Conservation (phyloP, 2,329 filamentous ascomycete genomes). For the Colletotrichum filicis region DNA sequence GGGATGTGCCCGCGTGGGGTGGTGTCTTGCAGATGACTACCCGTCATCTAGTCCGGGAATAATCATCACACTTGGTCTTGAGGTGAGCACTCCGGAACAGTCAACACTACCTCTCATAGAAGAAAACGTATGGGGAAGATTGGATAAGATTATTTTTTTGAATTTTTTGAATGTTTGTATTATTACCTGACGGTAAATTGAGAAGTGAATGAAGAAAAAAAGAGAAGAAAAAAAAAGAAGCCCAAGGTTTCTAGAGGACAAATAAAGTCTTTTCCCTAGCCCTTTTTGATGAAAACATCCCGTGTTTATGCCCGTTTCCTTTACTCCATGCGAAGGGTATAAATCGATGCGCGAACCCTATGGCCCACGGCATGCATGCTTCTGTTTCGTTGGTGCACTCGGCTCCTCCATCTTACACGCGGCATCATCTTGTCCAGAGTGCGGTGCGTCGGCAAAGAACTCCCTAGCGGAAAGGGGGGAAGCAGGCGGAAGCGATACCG, state of each 20-base stretch:
- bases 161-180: conserved; percentile 10
- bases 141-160: not conserved
- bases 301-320: conserved; percentile 29
- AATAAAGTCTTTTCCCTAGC: not conserved
- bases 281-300: not conserved
- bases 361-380: conserved; percentile 15
- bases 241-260: conserved; percentile 12
- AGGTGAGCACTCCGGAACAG: not conserved
- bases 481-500: not conserved
- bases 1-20: conserved; percentile 8
- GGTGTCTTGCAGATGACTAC: conserved; percentile 11
- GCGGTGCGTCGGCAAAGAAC: not conserved
- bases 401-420: conserved; percentile 24
- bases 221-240: not conserved
- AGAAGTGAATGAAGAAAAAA: conserved; percentile 6
- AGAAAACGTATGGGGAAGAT: not conserved
- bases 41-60: not conserved
- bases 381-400: conserved; percentile 5
- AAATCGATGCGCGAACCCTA: conserved; percentile 21
- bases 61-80: not conserved
- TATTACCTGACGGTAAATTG: conserved; percentile 15
- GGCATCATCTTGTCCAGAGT: not conserved
- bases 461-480: not conserved
- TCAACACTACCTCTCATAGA: not conserved
- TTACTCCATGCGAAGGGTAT: conserved; percentile 35